Conservation (phyloP, 495 filamentous ascomycete genomes). For the Hypoxylon crocopeplum region DNA sequence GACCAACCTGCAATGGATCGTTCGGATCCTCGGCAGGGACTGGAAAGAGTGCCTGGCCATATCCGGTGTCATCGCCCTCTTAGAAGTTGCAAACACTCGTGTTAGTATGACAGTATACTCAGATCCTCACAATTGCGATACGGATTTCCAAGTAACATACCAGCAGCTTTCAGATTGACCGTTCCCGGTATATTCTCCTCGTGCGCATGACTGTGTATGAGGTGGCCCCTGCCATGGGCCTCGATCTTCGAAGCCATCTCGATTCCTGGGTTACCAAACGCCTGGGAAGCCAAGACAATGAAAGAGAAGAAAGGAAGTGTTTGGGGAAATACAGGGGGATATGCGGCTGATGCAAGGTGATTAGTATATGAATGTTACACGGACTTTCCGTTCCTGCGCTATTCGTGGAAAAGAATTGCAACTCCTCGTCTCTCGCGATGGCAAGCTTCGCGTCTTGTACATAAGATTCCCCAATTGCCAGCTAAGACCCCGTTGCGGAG, state of each 20-base stretch:
- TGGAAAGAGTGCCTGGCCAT: slow-evolving; percentile 68
- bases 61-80: slow-evolving; percentile 68
- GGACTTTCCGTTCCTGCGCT: not conserved
- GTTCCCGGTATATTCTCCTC: slow-evolving; percentile 66
- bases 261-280: not conserved
- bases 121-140: not conserved
- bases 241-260: slow-evolving; percentile 22
- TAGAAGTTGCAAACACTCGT: not conserved
- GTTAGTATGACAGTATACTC: not conserved
- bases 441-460: no score
- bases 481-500: slow-evolving; percentile 27
- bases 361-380: slow-evolving; percentile 17
- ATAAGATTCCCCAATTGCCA: no score
- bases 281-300: slow-evolving; percentile 10
- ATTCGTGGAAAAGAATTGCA: not conserved
- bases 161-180: slow-evolving; percentile 58
- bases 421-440: slow-evolving; percentile 1
- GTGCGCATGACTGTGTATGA: slow-evolving; percentile 60
- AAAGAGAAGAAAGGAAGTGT: not conserved
- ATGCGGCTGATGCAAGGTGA: slow-evolving; percentile 20
- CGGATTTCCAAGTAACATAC: slow-evolving; percentile 25
- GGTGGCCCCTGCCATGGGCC: slow-evolving; percentile 21
- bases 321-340: not conserved
- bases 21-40: slow-evolving; percentile 70
- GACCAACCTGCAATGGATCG: slow-evolving; percentile 62